Evolutionary conservation across 208 protist genomes (phyloP).

Genomic region (Leishmania lainsoni): DNA sequence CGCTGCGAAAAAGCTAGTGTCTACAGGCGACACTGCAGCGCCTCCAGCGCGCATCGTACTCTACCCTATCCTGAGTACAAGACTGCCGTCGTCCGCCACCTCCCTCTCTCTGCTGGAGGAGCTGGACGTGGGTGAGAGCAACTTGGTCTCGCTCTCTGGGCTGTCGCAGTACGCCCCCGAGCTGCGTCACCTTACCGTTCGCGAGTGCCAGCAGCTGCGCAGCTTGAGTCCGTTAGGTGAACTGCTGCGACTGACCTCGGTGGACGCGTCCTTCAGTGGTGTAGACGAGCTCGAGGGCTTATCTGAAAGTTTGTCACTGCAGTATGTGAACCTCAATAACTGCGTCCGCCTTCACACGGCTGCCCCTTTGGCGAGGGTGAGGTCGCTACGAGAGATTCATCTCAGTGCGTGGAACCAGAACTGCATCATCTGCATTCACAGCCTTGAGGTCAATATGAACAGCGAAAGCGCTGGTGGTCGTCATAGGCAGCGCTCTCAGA

Average conservation of each 20-base stretch:
- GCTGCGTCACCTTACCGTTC: constrained; percentile 25
- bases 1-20: not conserved
- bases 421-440: constrained; percentile 23
- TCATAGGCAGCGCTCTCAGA: not conserved
- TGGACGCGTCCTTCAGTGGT: constrained; percentile 25
- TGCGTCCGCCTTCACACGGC: constrained; percentile 26
- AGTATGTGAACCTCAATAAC: constrained; percentile 27
- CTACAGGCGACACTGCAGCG: not conserved
- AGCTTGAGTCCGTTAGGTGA: constrained; percentile 22
- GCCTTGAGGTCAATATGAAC: not conserved
- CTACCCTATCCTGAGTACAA: not conserved
- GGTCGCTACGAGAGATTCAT: constrained; percentile 24
- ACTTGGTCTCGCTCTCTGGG: constrained; percentile 8
- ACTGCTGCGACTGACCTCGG: constrained; percentile 11
- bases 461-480: not conserved
- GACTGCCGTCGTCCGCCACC: not conserved
- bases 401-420: constrained; percentile 11
- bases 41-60: not conserved
- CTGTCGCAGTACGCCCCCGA: constrained; percentile 14
- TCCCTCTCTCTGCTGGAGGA: constrained; percentile 18
- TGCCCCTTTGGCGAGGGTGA: constrained; percentile 23
- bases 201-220: constrained; percentile 24
- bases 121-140: constrained; percentile 28
- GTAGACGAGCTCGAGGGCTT: constrained; percentile 23
- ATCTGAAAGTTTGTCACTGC: constrained; percentile 15